Conservation (phyloP, 2,329 filamentous ascomycete genomes). For the Parafenestella ontariensis region DNA sequence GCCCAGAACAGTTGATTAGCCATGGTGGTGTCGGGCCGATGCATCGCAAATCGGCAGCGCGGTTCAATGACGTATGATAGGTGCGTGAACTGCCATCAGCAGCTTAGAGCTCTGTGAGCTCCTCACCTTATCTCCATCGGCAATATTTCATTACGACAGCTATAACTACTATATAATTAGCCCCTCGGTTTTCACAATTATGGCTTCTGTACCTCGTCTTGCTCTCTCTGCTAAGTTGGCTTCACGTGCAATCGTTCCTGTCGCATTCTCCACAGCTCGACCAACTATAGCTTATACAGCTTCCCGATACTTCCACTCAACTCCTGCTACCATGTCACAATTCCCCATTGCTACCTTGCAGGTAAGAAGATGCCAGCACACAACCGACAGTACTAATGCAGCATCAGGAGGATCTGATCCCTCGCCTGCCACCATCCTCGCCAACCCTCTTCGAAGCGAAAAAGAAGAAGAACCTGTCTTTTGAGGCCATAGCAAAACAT, state of each 20-base stretch:
- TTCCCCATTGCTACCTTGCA: slow-evolving; percentile 51
- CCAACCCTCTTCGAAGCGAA: slow-evolving; percentile 82
- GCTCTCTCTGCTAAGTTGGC: slow-evolving; percentile 40
- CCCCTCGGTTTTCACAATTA: slow-evolving; percentile 9
- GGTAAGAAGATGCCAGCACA: slow-evolving; percentile 17
- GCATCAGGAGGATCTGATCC: slow-evolving; percentile 67
- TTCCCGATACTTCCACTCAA: slow-evolving; percentile 35
- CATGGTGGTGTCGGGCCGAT: slow-evolving; percentile 1
- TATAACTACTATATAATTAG: slow-evolving; percentile 22
- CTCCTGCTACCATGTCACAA: slow-evolving; percentile 41
- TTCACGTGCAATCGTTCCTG: slow-evolving; percentile 39
- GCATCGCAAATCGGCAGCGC: slow-evolving; percentile 6
- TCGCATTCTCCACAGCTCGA: slow-evolving; percentile 24
- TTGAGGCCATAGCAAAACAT: slow-evolving; percentile 76
- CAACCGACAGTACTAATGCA: slow-evolving; percentile 13
- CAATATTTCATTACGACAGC: slow-evolving; percentile 15
- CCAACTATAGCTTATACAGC: slow-evolving; percentile 30
- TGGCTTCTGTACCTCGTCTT: slow-evolving; percentile 37
- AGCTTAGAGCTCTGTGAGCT: slow-evolving; percentile 23
- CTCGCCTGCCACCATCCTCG: slow-evolving; percentile 74
- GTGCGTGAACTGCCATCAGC: slow-evolving; percentile 10
- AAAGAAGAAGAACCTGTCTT: slow-evolving; percentile 75
- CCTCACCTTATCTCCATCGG: slow-evolving; percentile 25
- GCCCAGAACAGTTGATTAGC: background rate
- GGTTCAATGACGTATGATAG: slow-evolving; percentile 15